A percentile compares a stretch with the other conserved stretches of the same genome.
These are phyloP conservation scores for Linnemannia elongata DNA, from an alignment of 192 early-diverging fungal species.

Conservation along the genomic window DNA sequence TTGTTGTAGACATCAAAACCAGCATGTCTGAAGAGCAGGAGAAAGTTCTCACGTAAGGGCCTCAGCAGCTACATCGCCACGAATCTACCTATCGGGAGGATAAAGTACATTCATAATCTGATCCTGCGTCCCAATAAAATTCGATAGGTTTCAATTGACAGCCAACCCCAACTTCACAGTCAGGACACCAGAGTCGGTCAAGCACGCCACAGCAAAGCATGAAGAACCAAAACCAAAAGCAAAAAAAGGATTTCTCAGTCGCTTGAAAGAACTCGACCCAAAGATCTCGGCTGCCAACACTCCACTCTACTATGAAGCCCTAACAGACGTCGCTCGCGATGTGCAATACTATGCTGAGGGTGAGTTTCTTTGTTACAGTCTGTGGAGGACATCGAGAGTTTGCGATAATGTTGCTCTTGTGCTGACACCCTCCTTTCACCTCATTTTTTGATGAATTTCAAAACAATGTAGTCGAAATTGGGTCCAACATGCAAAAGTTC, in stretches of 20 bases:
- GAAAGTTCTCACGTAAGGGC: slow-evolving; percentile 32
- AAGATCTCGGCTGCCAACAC: neutral
- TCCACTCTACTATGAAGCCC: slow-evolving; percentile 23
- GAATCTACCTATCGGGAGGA: neutral
- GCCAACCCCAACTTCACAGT: slow-evolving; percentile 33
- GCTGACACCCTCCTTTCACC: neutral
- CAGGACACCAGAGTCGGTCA: slow-evolving; percentile 30
- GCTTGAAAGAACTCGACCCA: slow-evolving; percentile 12
- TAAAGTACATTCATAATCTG: neutral
- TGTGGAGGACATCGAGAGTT: no score
- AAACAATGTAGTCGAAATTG: slow-evolving; percentile 40
- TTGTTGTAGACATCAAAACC: neutral
- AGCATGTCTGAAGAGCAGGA: slow-evolving; percentile 31
- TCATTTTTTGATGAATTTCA: neutral
- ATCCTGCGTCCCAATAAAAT: neutral
- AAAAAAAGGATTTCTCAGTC: slow-evolving; percentile 22
- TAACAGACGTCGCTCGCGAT: slow-evolving; percentile 46
- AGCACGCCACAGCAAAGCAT: slow-evolving; percentile 27
- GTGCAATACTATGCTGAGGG: slow-evolving; percentile 55
- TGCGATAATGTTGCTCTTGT: no score
- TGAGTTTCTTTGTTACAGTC: neutral
- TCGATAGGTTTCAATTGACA: slow-evolving; percentile 33
- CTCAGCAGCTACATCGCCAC: neutral
- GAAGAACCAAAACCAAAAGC: slow-evolving; percentile 3
- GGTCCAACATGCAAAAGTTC: slow-evolving; percentile 47